Base-by-base conservation (phyloP, 2,329 filamentous ascomycete genomes). In the Trichoderma koningiopsis region DNA sequence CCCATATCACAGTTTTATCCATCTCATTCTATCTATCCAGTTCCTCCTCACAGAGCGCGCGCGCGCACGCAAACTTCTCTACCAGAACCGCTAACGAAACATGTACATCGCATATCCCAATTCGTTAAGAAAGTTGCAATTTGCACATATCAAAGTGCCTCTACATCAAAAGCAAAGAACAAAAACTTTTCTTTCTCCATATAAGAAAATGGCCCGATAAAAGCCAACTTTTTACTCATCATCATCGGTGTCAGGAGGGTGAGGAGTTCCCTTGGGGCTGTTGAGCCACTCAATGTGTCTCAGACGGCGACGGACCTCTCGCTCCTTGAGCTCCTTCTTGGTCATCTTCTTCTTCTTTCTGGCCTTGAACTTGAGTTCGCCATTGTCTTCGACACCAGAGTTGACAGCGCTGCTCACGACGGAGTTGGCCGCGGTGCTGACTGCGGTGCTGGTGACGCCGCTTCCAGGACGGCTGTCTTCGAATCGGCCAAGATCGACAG, bases 291-390 rank as follows among this genome's bases (percentile, higher is more conserved):
- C 87, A 75, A 92, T 91, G 81, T 99, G 94, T 76, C 96, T 89
- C 81, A 98, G 84, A 75, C 96, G 87, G 74, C 95, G 88, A 72
- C 96, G 87, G 55, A 92, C 91, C 82, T 98, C 95, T 24, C 92
- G 87, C 80, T 99, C 96, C 88, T 99, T 99, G 79, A 94, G 75
- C 81, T 99, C 94, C 82, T 94, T 94, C 85, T 96, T 93, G 69
- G 96, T 99, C 88, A 96, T 88, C 92, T 99, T 99, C 89, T 95
- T 97, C 93, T 97, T 97, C 87, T 94, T 96, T 81, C 87, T 89
- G 11, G 92, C 86, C 80, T 87, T 89, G 89, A 99, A 99, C 84
- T 96, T 95, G 86, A 99, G 88, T 71, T 80, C 91, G 80, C 76
- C 85, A 70, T 89, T 89, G 75, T 96, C 94, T 81, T 98, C 95